Evolutionary conservation across 176 grass and related monocot genomes (phyloP).

Genomic region (maize (Zea mays)): DNA sequence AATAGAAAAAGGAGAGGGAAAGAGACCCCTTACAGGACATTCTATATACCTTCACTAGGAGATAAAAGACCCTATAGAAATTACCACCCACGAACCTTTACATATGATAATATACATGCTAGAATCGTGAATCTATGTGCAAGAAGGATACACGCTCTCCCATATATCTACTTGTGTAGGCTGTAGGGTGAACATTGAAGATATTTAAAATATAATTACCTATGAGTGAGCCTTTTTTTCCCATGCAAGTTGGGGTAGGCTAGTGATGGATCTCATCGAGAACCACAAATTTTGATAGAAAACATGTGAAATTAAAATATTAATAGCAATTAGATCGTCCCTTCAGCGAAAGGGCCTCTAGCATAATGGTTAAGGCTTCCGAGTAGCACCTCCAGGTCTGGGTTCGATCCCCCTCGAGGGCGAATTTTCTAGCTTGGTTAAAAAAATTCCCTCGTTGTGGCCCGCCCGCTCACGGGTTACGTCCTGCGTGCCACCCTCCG

Average conservation of each 20-base stretch:
- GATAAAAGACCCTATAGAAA: too few relatives aligned
- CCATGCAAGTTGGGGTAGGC: not conserved
- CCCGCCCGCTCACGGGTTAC: too few relatives aligned
- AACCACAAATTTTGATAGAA: not conserved
- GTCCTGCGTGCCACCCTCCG: too few relatives aligned
- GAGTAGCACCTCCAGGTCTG: too few relatives aligned
- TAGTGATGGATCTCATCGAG: not conserved
- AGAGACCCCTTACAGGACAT: too few relatives aligned
- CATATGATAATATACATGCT: not conserved
- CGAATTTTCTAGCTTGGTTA: too few relatives aligned
- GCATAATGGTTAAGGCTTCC: too few relatives aligned
- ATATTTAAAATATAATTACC: slow-evolving; percentile 26
- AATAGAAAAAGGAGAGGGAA: too few relatives aligned
- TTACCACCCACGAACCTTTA: too few relatives aligned
- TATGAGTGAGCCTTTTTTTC: not conserved
- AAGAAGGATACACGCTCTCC: slow-evolving; percentile 3
- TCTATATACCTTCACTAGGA: too few relatives aligned
- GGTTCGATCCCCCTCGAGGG: too few relatives aligned
- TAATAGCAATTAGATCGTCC: not conserved
- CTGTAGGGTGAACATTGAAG: not conserved
- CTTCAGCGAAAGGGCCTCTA: not conserved
- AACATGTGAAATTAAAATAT: not conserved
- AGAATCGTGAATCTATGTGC: slow-evolving; percentile 14
- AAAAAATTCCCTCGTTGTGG: too few relatives aligned
- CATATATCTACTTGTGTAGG: slow-evolving; percentile 23